phyloP scores from a whole-genome alignment of 306 rosid genomes.

The Begonia peltatifolia region DNA sequence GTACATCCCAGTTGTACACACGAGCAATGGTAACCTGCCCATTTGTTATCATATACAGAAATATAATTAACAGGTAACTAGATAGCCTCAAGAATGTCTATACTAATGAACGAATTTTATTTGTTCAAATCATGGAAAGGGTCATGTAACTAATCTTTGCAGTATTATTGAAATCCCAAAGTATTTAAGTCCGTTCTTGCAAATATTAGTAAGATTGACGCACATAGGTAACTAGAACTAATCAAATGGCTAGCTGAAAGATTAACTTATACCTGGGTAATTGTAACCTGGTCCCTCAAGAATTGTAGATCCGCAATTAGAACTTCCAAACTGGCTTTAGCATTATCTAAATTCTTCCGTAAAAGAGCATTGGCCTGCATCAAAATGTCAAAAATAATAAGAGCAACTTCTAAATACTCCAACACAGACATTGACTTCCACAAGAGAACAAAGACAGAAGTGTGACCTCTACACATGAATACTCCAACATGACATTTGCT shows the following conservation, averaged over 20 bases:
- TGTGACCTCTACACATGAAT: constrained; percentile 75
- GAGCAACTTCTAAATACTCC: background rate
- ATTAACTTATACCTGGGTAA: constrained; percentile 53
- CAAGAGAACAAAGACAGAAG: constrained; percentile 1
- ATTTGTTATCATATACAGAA: constrained; percentile 4
- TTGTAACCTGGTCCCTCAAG: constrained; percentile 88
- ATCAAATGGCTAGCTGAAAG: background rate
- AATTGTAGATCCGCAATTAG: constrained; percentile 75
- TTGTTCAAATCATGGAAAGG: background rate
- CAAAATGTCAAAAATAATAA: constrained; percentile 7
- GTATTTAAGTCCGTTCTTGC: background rate
- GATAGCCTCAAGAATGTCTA: constrained; percentile 2
- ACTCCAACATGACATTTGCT: constrained; percentile 91
- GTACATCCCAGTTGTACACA: constrained; percentile 89
- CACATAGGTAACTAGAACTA: background rate
- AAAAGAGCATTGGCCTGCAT: constrained; percentile 69
- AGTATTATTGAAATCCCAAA: background rate
- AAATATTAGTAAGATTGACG: background rate
- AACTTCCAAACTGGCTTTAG: constrained; percentile 77
- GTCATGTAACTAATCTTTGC: background rate
- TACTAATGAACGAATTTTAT: background rate
- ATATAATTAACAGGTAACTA: constrained; percentile 1
- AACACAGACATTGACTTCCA: constrained; percentile 5
- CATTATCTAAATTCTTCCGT: constrained; percentile 63
- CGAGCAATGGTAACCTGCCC: constrained; percentile 86